phyloP scores from a whole-genome alignment of 2,329 filamentous ascomycete genomes.

The Alternaria brassicicola region DNA sequence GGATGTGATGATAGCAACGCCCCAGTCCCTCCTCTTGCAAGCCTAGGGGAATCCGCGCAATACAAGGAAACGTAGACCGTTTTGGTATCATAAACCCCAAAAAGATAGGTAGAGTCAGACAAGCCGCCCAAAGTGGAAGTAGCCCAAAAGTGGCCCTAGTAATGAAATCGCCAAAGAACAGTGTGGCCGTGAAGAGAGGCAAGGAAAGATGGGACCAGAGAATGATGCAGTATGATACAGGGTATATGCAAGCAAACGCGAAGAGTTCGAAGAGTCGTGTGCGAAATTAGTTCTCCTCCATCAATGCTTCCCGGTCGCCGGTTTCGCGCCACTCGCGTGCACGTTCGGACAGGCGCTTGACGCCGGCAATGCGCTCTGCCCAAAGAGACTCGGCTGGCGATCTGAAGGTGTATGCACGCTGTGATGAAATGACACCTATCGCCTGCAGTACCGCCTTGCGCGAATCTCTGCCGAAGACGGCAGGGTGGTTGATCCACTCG shows the following conservation, averaged over 20 bases:
- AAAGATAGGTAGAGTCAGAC: constrained; percentile 13
- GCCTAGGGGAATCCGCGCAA: constrained; percentile 14
- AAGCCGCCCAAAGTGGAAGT: constrained; percentile 14
- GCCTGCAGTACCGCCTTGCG: constrained; percentile 95
- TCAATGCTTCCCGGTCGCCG: constrained; percentile 70
- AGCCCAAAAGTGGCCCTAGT: constrained; percentile 6
- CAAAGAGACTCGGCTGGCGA: constrained; percentile 88
- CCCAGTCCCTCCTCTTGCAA: constrained; percentile 25
- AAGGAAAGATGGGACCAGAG: constrained; percentile 16
- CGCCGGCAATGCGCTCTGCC: constrained; percentile 80
- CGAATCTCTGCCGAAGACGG: constrained; percentile 90
- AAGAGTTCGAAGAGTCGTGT: constrained; percentile 13
- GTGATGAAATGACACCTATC: constrained; percentile 94
- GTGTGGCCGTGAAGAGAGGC: constrained; percentile 17
- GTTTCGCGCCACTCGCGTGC: constrained; percentile 92
- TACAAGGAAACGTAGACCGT: constrained; percentile 15
- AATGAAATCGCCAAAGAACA: constrained; percentile 21
- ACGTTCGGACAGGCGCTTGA: constrained; percentile 79
- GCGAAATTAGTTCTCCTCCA: constrained; percentile 54
- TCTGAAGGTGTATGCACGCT: constrained; percentile 91
- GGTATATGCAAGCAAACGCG: constrained; percentile 24
- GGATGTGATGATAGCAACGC: constrained; percentile 15
- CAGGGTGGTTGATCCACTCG: constrained; percentile 97
- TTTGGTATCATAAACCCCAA: constrained; percentile 29
- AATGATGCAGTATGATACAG: constrained; percentile 29